A percentile compares a stretch with the other conserved stretches of the same genome.
These are phyloP conservation scores for Penicillium atrosanguineum DNA, from an alignment of 495 filamentous ascomycete genomes.

Conservation along the genomic window DNA sequence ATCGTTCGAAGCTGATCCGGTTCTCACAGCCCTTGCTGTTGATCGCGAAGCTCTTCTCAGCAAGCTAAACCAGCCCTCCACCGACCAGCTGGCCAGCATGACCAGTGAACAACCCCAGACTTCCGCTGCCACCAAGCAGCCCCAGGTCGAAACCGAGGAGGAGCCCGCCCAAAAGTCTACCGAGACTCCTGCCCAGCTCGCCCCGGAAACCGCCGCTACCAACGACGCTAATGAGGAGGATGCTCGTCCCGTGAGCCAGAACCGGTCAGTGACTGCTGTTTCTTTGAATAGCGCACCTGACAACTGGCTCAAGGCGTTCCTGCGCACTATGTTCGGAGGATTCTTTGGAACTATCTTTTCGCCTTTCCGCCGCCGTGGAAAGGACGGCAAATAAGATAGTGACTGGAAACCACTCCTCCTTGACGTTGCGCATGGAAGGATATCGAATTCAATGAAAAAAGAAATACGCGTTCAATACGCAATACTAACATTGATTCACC, in stretches of 20 bases:
- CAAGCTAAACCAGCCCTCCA: slow-evolving; percentile 32
- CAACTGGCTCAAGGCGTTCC: slow-evolving; percentile 45
- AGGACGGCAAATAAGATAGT: slow-evolving; percentile 30
- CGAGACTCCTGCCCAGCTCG: slow-evolving; percentile 10
- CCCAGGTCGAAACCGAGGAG: slow-evolving; percentile 15
- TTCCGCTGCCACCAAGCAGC: slow-evolving; percentile 12
- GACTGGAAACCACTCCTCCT: slow-evolving; percentile 7
- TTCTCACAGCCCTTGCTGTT: slow-evolving; percentile 37
- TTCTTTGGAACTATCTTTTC: slow-evolving; percentile 43
- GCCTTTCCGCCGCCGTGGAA: slow-evolving; percentile 40
- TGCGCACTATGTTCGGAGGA: slow-evolving; percentile 42
- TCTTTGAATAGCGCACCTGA: slow-evolving; percentile 41
- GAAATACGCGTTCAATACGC: slow-evolving; percentile 3
- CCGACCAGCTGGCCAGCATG: slow-evolving; percentile 26
- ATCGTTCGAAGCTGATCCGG: slow-evolving; percentile 37
- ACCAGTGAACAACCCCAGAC: slow-evolving; percentile 14
- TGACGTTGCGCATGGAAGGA: slow-evolving; percentile 12
- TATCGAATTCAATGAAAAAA: background rate
- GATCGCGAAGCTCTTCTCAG: slow-evolving; percentile 39
- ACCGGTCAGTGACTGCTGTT: slow-evolving; percentile 46
- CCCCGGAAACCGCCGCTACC: slow-evolving; percentile 7
- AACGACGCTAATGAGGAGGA: slow-evolving; percentile 33
- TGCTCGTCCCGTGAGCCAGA: slow-evolving; percentile 40
- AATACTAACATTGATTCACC: slow-evolving; percentile 33
- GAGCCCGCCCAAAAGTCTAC: slow-evolving; percentile 12